Base-by-base conservation (phyloP, 2,329 filamentous ascomycete genomes). In the Ceratocystis albifundus region DNA sequence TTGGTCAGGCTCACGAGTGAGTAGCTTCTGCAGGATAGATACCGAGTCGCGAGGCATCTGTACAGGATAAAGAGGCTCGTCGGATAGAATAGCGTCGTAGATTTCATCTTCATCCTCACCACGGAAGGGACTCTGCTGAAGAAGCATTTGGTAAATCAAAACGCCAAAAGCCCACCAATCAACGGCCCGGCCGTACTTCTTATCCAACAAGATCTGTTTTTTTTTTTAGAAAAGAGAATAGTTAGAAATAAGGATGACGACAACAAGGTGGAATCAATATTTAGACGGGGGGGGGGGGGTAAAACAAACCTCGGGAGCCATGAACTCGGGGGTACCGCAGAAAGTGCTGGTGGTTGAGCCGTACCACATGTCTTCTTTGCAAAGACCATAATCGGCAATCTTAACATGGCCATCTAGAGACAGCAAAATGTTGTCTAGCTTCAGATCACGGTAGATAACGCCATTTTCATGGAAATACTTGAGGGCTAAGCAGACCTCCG, bases 161-260 rank as follows among this genome's bases (percentile, higher is more conserved):
- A 99, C 94, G 75, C 94, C 94, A 76, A 99, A 99, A 5, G 95
- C 95, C 94, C 94, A 99, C 94, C 94, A 99, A 76, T 99, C 94
- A 55, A 99, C 94, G 17, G 94, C 90, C 67, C 94, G 88, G 59
- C 92, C 93, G 73, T 99, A 99, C 74, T 96, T 97, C 81, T 99
- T 99, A 75, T 99, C 94, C 67, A 97, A 81, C 45, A 99, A 80
- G 77, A 99, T 99, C 88, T 95, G 69, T 20, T 41, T 41, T 41
- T 41, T 32, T 3, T 41, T 41, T 41, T 12, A 8, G 3, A 41
- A 41, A 32, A 41, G 10, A 41, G 25, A 3, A 5, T 41, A 20
- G 69, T 78, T 70, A 80, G 76, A 46, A 12, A 67, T 46, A 41
- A 41, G 22, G 25, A 32, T 8, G 15, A 57, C 15, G 15, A 30